These are phyloP conservation scores for Orbilia quercus DNA, from an alignment of 2,329 filamentous ascomycete genomes.

Conservation along the genomic window DNA sequence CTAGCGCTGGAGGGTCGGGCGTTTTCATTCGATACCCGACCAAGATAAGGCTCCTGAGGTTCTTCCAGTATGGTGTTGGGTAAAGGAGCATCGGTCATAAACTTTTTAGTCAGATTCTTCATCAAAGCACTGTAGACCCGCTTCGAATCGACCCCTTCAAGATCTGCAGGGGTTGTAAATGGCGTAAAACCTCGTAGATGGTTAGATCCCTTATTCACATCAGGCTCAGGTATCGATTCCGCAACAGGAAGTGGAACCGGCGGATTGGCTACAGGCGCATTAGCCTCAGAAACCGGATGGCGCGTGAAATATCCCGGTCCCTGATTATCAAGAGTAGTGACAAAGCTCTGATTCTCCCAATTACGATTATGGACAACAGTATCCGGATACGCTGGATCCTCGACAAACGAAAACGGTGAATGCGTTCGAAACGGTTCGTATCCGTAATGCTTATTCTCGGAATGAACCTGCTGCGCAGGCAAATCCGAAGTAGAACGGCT, in stretches of 20 bases:
- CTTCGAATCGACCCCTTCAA: constrained; percentile 32
- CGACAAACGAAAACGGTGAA: constrained; percentile 23
- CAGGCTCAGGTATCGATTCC: constrained; percentile 5
- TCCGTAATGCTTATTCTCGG: constrained; percentile 44
- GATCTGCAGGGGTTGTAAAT: constrained; percentile 31
- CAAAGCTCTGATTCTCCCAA: constrained; percentile 51
- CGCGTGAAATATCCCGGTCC: constrained; percentile 42
- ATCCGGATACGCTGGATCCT: constrained; percentile 44
- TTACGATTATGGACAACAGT: constrained; percentile 42
- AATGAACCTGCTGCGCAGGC: constrained; percentile 45
- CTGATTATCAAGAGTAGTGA: constrained; percentile 44
- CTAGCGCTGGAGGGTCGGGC: constrained; percentile 13
- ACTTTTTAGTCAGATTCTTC: constrained; percentile 35
- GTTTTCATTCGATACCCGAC: constrained; percentile 36
- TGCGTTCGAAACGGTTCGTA: constrained; percentile 5
- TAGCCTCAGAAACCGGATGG: constrained; percentile 4
- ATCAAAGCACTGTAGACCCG: constrained; percentile 47
- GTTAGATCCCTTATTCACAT: not conserved
- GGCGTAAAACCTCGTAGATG: constrained; percentile 31
- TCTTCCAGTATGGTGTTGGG: constrained; percentile 35
- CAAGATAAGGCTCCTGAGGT: constrained; percentile 13
- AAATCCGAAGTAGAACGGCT: constrained; percentile 5
- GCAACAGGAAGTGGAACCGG: constrained; percentile 19
- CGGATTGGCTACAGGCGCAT: constrained; percentile 7
- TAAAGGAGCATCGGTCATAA: constrained; percentile 2